Evolutionary conservation across 2,329 filamentous ascomycete genomes (phyloP).

Genomic region (Verticillium alfalfae): DNA sequence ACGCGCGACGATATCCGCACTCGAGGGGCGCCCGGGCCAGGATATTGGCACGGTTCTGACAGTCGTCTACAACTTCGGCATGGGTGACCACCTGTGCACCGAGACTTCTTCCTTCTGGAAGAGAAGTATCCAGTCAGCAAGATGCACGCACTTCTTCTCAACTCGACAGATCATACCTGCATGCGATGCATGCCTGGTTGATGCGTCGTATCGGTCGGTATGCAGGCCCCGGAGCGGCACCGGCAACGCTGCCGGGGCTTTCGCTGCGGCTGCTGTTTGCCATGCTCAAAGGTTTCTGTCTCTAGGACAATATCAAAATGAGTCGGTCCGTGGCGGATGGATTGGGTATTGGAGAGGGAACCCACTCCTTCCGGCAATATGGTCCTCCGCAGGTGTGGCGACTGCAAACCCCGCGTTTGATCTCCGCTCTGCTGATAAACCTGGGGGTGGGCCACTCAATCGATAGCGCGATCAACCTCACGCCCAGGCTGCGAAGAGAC

Average conservation of each 20-base stretch:
- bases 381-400: background rate
- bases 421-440: background rate
- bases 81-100: background rate
- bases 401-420: background rate
- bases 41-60: background rate
- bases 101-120: background rate
- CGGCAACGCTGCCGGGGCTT: background rate
- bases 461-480: background rate
- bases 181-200: conserved; percentile 1
- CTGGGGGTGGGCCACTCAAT: background rate
- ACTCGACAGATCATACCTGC: background rate
- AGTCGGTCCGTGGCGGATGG: background rate
- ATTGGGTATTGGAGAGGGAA: background rate
- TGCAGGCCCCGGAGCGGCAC: background rate
- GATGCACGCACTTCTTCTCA: background rate
- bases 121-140: background rate
- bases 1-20: background rate
- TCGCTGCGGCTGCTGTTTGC: background rate
- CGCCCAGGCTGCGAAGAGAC: too few species aligned
- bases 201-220: conserved; percentile 1
- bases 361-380: background rate
- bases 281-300: background rate
- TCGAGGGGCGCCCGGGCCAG: background rate
- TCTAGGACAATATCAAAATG: too few species aligned
- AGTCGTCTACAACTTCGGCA: background rate